These are phyloP conservation scores for Cyclocybe cylindracea DNA, from an alignment of 768 basidiomycete genomes.

Conservation along the genomic window DNA sequence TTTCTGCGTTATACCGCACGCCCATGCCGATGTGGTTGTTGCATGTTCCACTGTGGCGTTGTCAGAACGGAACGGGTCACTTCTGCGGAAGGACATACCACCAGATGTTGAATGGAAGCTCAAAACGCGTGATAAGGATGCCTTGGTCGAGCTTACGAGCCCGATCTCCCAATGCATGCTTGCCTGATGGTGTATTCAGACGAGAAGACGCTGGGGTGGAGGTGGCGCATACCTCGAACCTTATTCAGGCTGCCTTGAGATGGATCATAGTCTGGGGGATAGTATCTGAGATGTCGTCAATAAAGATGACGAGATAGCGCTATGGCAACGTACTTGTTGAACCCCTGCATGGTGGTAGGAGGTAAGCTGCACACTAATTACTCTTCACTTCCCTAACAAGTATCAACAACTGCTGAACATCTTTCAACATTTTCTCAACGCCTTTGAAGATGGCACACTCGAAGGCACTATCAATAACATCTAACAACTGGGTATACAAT, in stretches of 20 bases:
- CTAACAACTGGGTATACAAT: no score
- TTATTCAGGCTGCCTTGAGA: slow-evolving; percentile 71
- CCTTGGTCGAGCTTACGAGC: slow-evolving; percentile 97
- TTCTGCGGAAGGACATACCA: slow-evolving; percentile 54
- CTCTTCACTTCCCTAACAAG: no score
- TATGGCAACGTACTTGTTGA: slow-evolving; percentile 39
- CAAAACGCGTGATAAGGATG: slow-evolving; percentile 93
- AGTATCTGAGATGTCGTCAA: slow-evolving; percentile 35
- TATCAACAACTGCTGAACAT: not conserved
- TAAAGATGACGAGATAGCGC: not conserved
- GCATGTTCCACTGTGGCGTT: slow-evolving; percentile 74
- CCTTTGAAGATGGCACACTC: not conserved
- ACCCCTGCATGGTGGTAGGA: slow-evolving; percentile 40
- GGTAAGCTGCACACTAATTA: not conserved
- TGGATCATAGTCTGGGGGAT: slow-evolving; percentile 52
- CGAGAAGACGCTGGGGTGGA: not conserved
- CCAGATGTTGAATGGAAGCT: slow-evolving; percentile 96
- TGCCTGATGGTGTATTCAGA: slow-evolving; percentile 50
- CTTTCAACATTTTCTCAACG: no score
- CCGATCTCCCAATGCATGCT: slow-evolving; percentile 91
- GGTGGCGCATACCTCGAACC: slow-evolving; percentile 53
- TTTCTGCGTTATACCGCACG: slow-evolving; percentile 99
- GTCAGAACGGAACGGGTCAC: not conserved
- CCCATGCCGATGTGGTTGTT: slow-evolving; percentile 98
- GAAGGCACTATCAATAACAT: no score